Conservation (phyloP, 2,329 filamentous ascomycete genomes). For the Graphilbum fragrans region DNA sequence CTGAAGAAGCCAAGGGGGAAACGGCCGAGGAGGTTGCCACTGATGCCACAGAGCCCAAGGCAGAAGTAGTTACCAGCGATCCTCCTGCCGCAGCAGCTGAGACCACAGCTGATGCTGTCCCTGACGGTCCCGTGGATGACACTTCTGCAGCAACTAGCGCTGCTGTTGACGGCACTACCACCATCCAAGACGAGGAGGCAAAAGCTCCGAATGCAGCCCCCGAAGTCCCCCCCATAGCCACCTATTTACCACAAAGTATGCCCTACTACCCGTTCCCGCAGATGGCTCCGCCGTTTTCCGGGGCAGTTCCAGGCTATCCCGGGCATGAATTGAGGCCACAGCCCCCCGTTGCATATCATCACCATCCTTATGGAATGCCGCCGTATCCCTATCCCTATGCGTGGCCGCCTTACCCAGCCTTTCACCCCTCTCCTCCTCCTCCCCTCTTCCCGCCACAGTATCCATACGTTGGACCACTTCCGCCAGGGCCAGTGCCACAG, state of each 20-base stretch:
- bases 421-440: not conserved
- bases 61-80: no score
- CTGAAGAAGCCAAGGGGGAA: no score
- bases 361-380: not conserved
- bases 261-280: not conserved
- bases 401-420: not conserved
- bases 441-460: not conserved
- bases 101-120: no score
- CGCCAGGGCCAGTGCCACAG: not conserved
- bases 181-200: no score
- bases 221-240: not conserved
- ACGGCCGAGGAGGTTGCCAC: no score
- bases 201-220: no score
- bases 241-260: not conserved
- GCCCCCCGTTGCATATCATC: no score
- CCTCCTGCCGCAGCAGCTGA: no score
- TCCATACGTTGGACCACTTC: not conserved
- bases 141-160: no score
- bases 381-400: not conserved
- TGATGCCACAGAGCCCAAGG: no score
- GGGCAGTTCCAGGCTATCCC: not conserved
- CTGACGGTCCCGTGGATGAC: no score
- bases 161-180: no score
- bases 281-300: not conserved
- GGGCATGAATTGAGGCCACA: not conserved